Conservation (phyloP, 1,284 basidiomycete genomes). For the Microbotryum scabiosae region DNA sequence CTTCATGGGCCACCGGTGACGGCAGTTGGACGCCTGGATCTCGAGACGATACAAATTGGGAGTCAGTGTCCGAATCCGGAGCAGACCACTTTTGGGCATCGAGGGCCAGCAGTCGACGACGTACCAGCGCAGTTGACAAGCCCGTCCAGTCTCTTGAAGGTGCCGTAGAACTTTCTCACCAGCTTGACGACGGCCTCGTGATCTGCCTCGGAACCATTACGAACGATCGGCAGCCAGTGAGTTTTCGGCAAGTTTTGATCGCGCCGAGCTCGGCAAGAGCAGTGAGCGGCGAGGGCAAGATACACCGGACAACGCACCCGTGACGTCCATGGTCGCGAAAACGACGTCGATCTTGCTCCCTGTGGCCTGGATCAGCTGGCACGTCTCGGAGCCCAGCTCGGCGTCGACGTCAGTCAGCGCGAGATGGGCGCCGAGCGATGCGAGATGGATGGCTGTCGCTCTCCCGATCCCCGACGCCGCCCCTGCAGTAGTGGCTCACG, state of each 20-base stretch:
- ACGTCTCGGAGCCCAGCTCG: constrained; percentile 9
- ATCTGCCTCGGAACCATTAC: constrained; percentile 1
- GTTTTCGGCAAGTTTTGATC: not conserved
- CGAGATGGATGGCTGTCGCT: constrained; percentile 22
- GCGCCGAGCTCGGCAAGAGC: not conserved
- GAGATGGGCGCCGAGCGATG: constrained; percentile 13
- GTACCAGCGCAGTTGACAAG: constrained; percentile 28
- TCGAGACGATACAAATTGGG: not conserved
- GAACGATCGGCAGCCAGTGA: not conserved
- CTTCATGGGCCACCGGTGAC: not conserved
- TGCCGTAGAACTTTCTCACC: constrained; percentile 21
- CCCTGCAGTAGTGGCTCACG: constrained; percentile 1
- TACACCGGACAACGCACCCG: not conserved
- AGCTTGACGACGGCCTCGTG: constrained; percentile 22
- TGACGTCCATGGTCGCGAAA: constrained; percentile 22
- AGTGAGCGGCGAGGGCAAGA: not conserved
- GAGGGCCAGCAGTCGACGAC: not conserved
- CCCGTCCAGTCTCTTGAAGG: constrained; percentile 24
- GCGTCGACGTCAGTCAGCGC: constrained; percentile 24
- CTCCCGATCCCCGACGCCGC: constrained; percentile 24
- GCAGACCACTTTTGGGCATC: not conserved
- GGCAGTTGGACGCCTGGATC: constrained; percentile 18
- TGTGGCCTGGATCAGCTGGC: constrained; percentile 16
- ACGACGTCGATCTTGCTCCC: constrained; percentile 13
- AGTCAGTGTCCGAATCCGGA: too few species aligned